Evolutionary conservation across 345 rosid species (phyloP), one percentile per base, ranked within the genome.

Genomic region (Salix arbutifolia): DNA sequence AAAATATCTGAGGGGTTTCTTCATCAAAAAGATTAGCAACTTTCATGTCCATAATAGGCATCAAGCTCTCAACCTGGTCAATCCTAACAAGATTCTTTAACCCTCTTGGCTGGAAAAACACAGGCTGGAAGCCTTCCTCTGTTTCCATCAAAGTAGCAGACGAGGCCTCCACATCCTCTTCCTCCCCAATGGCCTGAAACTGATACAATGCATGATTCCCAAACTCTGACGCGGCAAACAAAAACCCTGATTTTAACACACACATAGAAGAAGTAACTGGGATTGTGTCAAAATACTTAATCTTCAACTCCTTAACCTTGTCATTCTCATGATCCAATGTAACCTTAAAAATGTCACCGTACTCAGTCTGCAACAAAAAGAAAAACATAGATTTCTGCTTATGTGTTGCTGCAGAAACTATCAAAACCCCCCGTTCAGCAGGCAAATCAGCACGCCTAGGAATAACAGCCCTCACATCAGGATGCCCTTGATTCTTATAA

Each of bases 21-120:
- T 96, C 99, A 85, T 96, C 99, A n/a, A 93, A 96, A 42, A 93
- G 85, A 85, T 96, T 96, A 10, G 83, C 83, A 50, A 93, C 86
- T 81, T 92, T 96, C 97, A 96, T 93, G 82, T 96, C 99, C 98
- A 93, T 91, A 74, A 96, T 84, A 64, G 99, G 96, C 99, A 96
- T 96, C 88, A 96, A 84, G 80, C 99, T 96, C 87, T 90, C 97
- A 53, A 89, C 94, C 83, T 92, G 97, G 83, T 96, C 99, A 81
- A 93, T 93, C 88, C 97, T 90, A 69, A 92, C 90, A 83, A 96
- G 97, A 77, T 96, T 96, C 84, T 91, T 93, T 16, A 96, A 90
- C 19, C 90, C 90, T 77, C 99, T 89, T 19, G 98, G 99, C 85
- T 91, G 94, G 66, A 96, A 96, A 88, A 90, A 93, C 21, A 96